Percentiles rank a stretch among this genome's conserved stretches.
These are phyloP conservation scores for Dendrostoma leiphaemia DNA, from an alignment of 2,329 filamentous ascomycete species.

Conservation along the genomic window DNA sequence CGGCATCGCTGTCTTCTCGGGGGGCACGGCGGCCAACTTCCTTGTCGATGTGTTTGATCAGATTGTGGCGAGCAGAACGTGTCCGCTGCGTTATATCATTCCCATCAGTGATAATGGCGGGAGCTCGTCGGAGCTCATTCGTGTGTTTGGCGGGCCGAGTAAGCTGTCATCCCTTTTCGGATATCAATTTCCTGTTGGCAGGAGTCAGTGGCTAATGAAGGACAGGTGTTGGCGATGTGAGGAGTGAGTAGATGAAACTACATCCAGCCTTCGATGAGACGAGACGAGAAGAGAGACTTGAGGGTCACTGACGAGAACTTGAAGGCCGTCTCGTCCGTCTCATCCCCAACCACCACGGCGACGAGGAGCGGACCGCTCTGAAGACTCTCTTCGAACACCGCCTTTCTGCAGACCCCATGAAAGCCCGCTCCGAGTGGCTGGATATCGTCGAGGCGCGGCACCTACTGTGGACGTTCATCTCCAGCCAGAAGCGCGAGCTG, in stretches of 20 bases:
- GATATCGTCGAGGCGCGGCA: slow-evolving; percentile 84
- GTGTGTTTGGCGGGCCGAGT: slow-evolving; percentile 93
- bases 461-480: slow-evolving; percentile 68
- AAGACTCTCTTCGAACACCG: slow-evolving; percentile 86
- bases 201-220: no score
- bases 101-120: slow-evolving; percentile 96
- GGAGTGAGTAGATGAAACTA: slow-evolving; percentile 29
- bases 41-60: slow-evolving; percentile 85
- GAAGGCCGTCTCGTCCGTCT: slow-evolving; percentile 83
- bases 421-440: slow-evolving; percentile 78
- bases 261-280: no score
- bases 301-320: slow-evolving; percentile 4
- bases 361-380: slow-evolving; percentile 69
- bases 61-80: slow-evolving; percentile 62
- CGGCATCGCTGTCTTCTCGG: slow-evolving; percentile 83
- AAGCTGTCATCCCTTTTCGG: slow-evolving; percentile 22
- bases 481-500: slow-evolving; percentile 71
- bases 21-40: slow-evolving; percentile 90
- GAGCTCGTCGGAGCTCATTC: slow-evolving; percentile 87
- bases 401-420: slow-evolving; percentile 58
- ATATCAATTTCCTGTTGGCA: no score
- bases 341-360: slow-evolving; percentile 66
- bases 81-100: slow-evolving; percentile 79
- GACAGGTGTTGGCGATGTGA: slow-evolving; percentile 64
- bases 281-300: not conserved